phyloP scores from a whole-genome alignment of 1,284 basidiomycete species.

The Moesziomyces sp. region DNA sequence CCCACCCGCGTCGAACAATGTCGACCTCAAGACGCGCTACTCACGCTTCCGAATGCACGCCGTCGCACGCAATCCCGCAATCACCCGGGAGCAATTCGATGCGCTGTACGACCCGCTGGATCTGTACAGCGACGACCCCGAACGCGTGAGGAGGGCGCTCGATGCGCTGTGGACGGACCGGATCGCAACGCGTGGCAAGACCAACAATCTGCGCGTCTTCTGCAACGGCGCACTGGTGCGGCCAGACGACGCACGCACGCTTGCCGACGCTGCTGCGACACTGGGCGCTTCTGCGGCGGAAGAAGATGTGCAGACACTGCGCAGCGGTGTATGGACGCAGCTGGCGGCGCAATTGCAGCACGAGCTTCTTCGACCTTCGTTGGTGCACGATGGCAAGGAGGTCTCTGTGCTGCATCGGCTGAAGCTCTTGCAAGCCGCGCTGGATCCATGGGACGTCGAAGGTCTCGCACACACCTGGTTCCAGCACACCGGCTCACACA shows the following conservation, averaged over 20 bases:
- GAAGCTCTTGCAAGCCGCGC: conserved; percentile 77
- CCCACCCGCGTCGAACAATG: conserved; percentile 25
- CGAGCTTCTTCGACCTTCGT: conserved; percentile 11
- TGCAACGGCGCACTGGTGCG: conserved; percentile 34
- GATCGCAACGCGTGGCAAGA: conserved; percentile 16
- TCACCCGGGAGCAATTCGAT: conserved; percentile 23
- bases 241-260: conserved; percentile 8
- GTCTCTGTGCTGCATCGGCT: conserved; percentile 72
- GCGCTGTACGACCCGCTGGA: conserved; percentile 44
- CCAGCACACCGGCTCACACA: conserved; percentile 17
- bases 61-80: conserved; percentile 4
- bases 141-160: conserved; percentile 22
- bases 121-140: conserved; percentile 25
- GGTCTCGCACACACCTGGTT: conserved; percentile 71
- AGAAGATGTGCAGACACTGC: not conserved
- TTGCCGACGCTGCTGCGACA: conserved; percentile 6
- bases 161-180: conserved; percentile 31
- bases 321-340: not conserved
- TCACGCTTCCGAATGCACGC: conserved; percentile 44
- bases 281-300: conserved; percentile 4
- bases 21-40: conserved; percentile 36
- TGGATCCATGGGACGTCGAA: conserved; percentile 86
- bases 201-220: conserved; percentile 44
- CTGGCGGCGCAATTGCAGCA: conserved; percentile 2
- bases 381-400: not conserved